Evolutionary conservation across 1,139 yeast species (phyloP), one percentile per base, ranked within the genome.

Genomic region (Yamadazyma atlantica): DNA sequence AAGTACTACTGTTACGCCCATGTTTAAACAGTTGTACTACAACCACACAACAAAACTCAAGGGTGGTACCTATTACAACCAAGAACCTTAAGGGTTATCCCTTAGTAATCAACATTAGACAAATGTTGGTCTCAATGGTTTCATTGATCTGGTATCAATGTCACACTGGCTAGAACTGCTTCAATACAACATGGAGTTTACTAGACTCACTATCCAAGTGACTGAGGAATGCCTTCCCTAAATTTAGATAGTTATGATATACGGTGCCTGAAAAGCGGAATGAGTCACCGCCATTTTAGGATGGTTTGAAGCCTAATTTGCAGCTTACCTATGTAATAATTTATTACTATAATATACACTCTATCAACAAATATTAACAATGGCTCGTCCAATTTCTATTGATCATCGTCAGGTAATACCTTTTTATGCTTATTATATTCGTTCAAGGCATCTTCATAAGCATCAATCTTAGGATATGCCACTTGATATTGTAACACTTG

Each of bases 391-490:
- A 8, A 14, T 26, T 14, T 13, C 21, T 28, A 28, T 14, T 28
- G 19, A 16, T 28, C 30, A 28, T 28, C 17, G 10, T 7, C 21
- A 9, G 19, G 19, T 11, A 10, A 14, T 16, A 14, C n/a, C n/a
- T 28, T 28, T 16, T 15, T 28, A 9, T 28, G 11, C 19, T 16
- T 14, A n/a, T 28, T 28, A 16, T 6, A 16, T 7, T 28, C 21
- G 4, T 46, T 34, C 31, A 41, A 32, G 6, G 46, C 51, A 23
- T 41, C 32, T 33, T 48, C 39, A 33, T 46, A 49, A 2, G 37
- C 38, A 3, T 38, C 40, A 22, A 49, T 25, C 16, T 38, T 43
- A 15, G 26, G n/a, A 29, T 15, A 16, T 16, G 30, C 30, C 17
- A 28, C 15, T 16, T 28, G 30, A 16, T 28, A 28, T 16, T 28